Percentiles rank a stretch among this genome's conserved stretches.
Conservation (phyloP, 805 yeast species). For the Yarrowia yakushimensis region DNA sequence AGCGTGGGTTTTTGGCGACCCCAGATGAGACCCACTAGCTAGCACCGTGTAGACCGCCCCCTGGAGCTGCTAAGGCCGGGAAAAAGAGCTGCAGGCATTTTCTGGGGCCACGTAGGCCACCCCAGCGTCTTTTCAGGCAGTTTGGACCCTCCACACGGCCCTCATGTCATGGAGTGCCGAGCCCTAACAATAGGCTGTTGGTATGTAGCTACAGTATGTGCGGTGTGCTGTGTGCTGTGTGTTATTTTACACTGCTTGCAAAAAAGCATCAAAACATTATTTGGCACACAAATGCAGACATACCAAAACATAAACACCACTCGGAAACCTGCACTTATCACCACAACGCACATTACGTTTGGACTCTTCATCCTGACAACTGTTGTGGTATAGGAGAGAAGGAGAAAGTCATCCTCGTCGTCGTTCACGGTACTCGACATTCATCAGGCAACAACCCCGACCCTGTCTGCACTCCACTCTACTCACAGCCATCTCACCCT, state of each 20-base stretch:
- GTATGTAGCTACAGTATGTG: neutral
- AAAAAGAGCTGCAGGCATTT: neutral
- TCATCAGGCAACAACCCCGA: neutral
- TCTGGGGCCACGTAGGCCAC: neutral
- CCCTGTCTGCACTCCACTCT: neutral
- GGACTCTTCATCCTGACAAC: constrained; percentile 17
- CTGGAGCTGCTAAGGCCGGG: neutral
- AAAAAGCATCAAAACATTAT: constrained; percentile 20
- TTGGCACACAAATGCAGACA: constrained; percentile 25
- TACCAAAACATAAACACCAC: constrained; percentile 26
- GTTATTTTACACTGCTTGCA: constrained; percentile 12
- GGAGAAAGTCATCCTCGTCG: constrained; percentile 1
- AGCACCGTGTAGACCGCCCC: neutral
- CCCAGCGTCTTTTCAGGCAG: neutral
- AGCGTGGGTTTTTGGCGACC: constrained; percentile 24
- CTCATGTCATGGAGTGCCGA: neutral
- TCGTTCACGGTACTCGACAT: neutral
- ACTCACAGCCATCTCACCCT: neutral
- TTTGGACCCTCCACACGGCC: neutral
- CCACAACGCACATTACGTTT: constrained; percentile 20
- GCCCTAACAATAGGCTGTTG: neutral
- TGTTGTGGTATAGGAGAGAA: constrained; percentile 4
- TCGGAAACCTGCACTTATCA: constrained; percentile 15
- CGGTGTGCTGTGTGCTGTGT: constrained; percentile 5
- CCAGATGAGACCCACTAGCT: neutral